phyloP scores from a whole-genome alignment of 2,329 filamentous ascomycete species.

The Chaetothyriales sp. region DNA sequence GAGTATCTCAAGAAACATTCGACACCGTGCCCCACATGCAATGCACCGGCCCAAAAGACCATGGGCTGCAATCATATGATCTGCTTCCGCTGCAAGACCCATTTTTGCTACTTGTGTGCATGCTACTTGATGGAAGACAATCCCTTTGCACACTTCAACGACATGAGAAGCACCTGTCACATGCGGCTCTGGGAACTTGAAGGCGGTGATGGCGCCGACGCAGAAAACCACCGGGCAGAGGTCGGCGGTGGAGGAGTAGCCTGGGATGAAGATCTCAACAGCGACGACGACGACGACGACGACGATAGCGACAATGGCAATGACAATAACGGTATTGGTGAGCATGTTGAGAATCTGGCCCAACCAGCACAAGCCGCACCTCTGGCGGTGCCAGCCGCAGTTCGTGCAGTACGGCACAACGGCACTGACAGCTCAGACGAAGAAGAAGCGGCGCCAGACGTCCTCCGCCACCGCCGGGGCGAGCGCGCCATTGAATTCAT shows the following conservation, averaged over 20 bases:
- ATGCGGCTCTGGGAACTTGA: constrained; percentile 84
- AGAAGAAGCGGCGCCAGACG: constrained; percentile 26
- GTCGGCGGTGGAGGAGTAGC: constrained; percentile 7
- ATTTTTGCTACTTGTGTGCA: constrained; percentile 91
- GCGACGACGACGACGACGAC: constrained; percentile 1
- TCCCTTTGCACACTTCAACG: constrained; percentile 82
- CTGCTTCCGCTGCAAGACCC: constrained; percentile 74
- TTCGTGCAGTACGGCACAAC: constrained; percentile 9
- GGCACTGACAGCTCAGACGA: constrained; percentile 19
- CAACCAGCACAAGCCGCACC: constrained; percentile 1
- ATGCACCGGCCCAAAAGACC: constrained; percentile 72
- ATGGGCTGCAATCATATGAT: constrained; percentile 96
- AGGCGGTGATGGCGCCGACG: constrained; percentile 51
- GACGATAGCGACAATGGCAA: constrained; percentile 19
- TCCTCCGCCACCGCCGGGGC: constrained; percentile 17
- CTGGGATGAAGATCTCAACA: neutral
- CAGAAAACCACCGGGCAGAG: constrained; percentile 25
- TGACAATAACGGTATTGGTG: constrained; percentile 7
- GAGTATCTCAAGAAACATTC: constrained; percentile 74
- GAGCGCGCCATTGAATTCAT: constrained; percentile 21
- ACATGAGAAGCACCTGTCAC: constrained; percentile 55
- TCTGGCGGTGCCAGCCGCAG: constrained; percentile 7
- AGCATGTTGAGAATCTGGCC: constrained; percentile 5
- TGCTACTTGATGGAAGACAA: constrained; percentile 71
- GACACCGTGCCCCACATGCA: constrained; percentile 79